A percentile compares a stretch with the other conserved stretches of the same genome.
Conservation (phyloP, 163 green algal species). For the Scenedesmus sp. region DNA sequence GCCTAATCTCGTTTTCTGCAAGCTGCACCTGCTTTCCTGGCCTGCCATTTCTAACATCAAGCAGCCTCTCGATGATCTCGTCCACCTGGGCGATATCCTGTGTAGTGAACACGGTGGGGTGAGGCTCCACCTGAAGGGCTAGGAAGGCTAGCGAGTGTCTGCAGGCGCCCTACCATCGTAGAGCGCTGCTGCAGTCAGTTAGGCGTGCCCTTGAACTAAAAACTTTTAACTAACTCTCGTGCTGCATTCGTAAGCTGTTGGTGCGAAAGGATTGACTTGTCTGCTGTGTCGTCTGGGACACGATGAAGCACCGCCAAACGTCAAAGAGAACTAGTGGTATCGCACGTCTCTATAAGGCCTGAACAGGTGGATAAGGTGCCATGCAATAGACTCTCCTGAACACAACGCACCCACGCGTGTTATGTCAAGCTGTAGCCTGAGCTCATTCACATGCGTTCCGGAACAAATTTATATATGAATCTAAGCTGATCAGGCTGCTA, state of each 20-base stretch:
- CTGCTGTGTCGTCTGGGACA: slow-evolving; percentile 12
- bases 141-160: neutral
- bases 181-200: neutral
- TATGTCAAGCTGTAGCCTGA: neutral
- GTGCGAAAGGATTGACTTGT: neutral
- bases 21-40: slow-evolving; percentile 97
- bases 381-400: neutral
- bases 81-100: slow-evolving; percentile 86
- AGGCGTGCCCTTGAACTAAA: neutral
- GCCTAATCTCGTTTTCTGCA: slow-evolving; percentile 94
- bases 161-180: slow-evolving; percentile 12
- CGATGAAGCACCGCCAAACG: neutral
- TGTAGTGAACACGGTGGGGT: neutral
- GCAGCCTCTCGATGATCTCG: slow-evolving; percentile 96
- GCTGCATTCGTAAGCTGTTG: neutral
- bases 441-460: neutral
- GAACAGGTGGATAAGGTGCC: neutral
- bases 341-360: neutral
- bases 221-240: neutral
- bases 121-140: neutral
- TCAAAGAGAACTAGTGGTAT: neutral
- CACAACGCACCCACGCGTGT: neutral
- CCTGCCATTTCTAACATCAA: slow-evolving; percentile 92
- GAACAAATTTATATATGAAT: neutral
- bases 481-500: neutral